Evolutionary conservation across 2,329 filamentous ascomycete species (phyloP).

Genomic region (Exophiala lecanii-corni): DNA sequence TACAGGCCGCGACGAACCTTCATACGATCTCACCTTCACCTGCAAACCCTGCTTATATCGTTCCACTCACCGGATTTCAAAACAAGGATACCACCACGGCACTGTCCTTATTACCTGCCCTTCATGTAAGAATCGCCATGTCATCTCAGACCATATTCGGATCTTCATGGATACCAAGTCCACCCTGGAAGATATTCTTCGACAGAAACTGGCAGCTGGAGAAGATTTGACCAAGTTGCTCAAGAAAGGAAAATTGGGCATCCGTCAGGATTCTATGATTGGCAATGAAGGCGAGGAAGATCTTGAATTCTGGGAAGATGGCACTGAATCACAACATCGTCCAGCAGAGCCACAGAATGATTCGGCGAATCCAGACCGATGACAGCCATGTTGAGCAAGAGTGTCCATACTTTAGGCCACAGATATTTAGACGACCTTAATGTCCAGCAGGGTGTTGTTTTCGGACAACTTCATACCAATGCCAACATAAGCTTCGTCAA

Average conservation of each 20-base stretch:
- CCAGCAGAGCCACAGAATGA: no score
- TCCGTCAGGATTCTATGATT: conserved; percentile 56
- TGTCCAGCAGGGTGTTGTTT: no score
- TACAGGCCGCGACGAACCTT: conserved; percentile 30
- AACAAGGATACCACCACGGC: conserved; percentile 91
- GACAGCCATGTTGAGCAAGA: no score
- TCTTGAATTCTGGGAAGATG: conserved; percentile 86
- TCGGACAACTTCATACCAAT: no score
- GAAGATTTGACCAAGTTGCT: conserved; percentile 64
- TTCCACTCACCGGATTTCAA: conserved; percentile 80
- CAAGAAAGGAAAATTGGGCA: conserved; percentile 68
- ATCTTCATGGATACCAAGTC: conserved; percentile 45
- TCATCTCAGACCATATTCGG: conserved; percentile 85
- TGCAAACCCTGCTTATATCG: conserved; percentile 78
- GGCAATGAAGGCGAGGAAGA: conserved; percentile 65
- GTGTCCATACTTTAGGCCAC: no score
- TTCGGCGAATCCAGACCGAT: no score
- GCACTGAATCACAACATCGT: conserved; percentile 38
- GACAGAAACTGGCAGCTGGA: conserved; percentile 30
- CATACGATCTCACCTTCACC: conserved; percentile 87
- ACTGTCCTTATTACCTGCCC: conserved; percentile 88
- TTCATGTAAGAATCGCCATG: conserved; percentile 75
- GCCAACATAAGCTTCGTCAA: no score
- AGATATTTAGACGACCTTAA: no score
- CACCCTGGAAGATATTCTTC: conserved; percentile 41